Base-by-base conservation (phyloP, 495 filamentous ascomycete species). In the Penicillium samsonianum region DNA sequence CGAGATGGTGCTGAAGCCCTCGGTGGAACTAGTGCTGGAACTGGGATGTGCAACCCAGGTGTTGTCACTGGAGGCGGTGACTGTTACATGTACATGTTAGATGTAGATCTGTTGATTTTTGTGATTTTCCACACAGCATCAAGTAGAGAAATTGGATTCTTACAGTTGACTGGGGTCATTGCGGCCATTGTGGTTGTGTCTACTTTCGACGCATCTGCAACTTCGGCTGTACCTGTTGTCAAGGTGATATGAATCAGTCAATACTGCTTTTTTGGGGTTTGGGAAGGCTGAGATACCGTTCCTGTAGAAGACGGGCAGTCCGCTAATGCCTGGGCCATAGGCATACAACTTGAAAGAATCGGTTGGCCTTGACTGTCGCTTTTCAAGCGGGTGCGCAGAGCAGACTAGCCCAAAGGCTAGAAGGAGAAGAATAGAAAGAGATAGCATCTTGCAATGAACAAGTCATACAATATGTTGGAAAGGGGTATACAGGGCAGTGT, bases 251-350 rank as follows among this genome's bases (percentile, higher is more conserved):
- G 6, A 17, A 33, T 53, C 25, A 53, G 50, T 25, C 6, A 16
- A 30, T 19, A 6, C 4, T 14, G 10, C 5, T n/a, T 4, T n/a
- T 0, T 19, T 9, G 22, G 16, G 7, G 26, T 31, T 41, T 14
- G 8, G 28, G 2, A 22, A n/a, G 35, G 5, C 19, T 30, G 3
- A 44, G 4, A 14, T 59, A 76, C 73, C 65, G 5, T 73, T 62
- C 25, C 53, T 59, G 17, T 70, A 74, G 50, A 68, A 73, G 23
- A 76, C 23, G n/a, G 68, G 64, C 20, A 73, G 59, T 16, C 73
- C 73, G 20, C 65, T 67, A 42, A 76, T 73, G 10, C 57, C 59
- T 9, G 61, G 56, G 14, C 71, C 69, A 25, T 72, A 76, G 6
- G 71, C 69, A 30, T 71, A 75, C 2, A 76, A 59, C 17, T n/a